Base-by-base conservation (phyloP, 2,329 filamentous ascomycete genomes). In the Aspergillus fumigatus region DNA sequence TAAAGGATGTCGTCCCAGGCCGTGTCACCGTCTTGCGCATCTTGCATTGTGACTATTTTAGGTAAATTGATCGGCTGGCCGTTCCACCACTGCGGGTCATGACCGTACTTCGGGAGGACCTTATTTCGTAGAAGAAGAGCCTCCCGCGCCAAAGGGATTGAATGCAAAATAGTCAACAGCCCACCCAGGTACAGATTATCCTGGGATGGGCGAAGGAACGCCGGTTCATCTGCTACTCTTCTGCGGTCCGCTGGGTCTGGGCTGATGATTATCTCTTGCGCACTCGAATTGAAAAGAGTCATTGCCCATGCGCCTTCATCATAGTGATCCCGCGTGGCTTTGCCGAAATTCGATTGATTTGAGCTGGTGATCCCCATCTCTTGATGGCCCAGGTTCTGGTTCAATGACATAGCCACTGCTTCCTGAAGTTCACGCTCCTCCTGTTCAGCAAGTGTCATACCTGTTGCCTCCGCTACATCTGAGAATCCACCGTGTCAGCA, bases 31-130 rank as follows among this genome's bases (percentile, higher is more conserved):
- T 67, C 66, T 8, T 66, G 63, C 29, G 69, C 64, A 55, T 73
- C 69, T 27, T 71, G 65, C 17, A 77, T 65, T 51, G 80, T 76
- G n/a, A 84, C 76, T 23, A 82, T 79, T 49, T 77, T 79, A 3
- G 80, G 75, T 14, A 79, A 68, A 29, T 77, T 72, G 26, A 84
- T 80, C 0, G 77, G 67, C 29, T 76, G 77, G 21, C 85, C 85
- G 62, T 80, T 82, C 84, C 85, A 88, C 85, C 85, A 88, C 10
- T 84, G 80, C 1, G 75, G 62, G 57, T 85, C 79, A 53, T 79
- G 69, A 47, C 82, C 82, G 62, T 87, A 87, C 56, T 81, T 75
- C 2, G 71, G 65, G 25, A 78, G 68, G 5, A 75, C 63, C 26
- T 77, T 70, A 7, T 73, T 72, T n/a, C 79, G 74, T 43, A 79